Evolutionary conservation across 163 green algal species (phyloP).

Genomic region (Coccomyxa subellipsoidea): DNA sequence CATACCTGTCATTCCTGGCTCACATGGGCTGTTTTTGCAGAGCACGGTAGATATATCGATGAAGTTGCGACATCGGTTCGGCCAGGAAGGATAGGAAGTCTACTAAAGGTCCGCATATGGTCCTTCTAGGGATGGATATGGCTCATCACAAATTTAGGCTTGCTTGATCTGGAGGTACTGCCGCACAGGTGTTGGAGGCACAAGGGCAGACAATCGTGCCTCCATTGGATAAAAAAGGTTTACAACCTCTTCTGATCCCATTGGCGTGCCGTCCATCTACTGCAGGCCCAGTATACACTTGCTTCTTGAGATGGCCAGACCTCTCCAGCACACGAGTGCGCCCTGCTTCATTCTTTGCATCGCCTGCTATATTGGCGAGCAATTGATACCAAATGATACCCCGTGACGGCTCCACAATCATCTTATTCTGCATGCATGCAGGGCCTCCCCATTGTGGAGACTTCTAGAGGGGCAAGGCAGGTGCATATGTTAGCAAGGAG

Average conservation of each 20-base stretch:
- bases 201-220: slow-evolving; percentile 46
- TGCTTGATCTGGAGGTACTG: neutral
- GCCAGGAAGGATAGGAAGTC: slow-evolving; percentile 15
- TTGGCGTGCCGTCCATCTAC: slow-evolving; percentile 25
- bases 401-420: no score
- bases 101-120: slow-evolving; percentile 25
- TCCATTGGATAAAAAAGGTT: slow-evolving; percentile 47
- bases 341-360: neutral
- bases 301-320: slow-evolving; percentile 61
- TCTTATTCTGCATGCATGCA: no score
- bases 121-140: neutral
- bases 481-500: slow-evolving; percentile 60
- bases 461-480: slow-evolving; percentile 31
- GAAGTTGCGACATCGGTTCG: slow-evolving; percentile 20
- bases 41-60: slow-evolving; percentile 23
- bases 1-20: no score
- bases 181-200: slow-evolving; percentile 13
- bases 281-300: slow-evolving; percentile 17
- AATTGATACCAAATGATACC: no score
- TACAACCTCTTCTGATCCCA: slow-evolving; percentile 74
- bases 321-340: neutral
- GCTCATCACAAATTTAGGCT: neutral
- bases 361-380: no score
- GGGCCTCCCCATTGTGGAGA: slow-evolving; percentile 45
- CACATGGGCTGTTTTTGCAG: slow-evolving; percentile 18